Percentiles rank a stretch among this genome's conserved stretches.
phyloP scores from a whole-genome alignment of 306 rosid species.

The Carpinus viminea region DNA sequence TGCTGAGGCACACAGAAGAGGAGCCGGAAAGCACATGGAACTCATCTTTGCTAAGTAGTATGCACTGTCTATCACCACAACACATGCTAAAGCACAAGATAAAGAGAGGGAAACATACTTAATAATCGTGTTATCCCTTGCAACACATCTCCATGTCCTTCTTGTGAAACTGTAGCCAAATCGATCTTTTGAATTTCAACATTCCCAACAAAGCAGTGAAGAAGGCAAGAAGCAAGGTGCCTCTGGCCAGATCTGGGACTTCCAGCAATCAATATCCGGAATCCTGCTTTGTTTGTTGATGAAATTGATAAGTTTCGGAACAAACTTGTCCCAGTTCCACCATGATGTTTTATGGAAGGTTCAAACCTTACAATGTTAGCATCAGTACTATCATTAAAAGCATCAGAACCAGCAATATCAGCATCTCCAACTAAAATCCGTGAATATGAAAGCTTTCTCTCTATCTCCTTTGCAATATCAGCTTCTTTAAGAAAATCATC shows the following conservation, averaged over 20 bases:
- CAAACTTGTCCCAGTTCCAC: conserved; percentile 40
- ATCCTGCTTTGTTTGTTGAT: conserved; percentile 55
- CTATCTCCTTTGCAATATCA: conserved; percentile 57
- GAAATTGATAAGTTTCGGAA: conserved; percentile 37
- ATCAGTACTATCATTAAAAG: conserved; percentile 33
- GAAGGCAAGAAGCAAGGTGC: conserved; percentile 93
- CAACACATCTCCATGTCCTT: conserved; percentile 84
- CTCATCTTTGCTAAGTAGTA: conserved; percentile 8
- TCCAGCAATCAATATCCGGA: conserved; percentile 78
- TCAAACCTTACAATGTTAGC: conserved; percentile 21
- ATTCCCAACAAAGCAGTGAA: conserved; percentile 79
- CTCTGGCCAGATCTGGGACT: conserved; percentile 82
- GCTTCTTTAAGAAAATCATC: conserved; percentile 62
- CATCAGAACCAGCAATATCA: conserved; percentile 40
- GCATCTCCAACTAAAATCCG: conserved; percentile 60
- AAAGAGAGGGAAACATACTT: conserved; percentile 50
- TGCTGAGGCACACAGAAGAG: neutral
- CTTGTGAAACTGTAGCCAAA: conserved; percentile 91
- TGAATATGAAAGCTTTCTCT: conserved; percentile 55
- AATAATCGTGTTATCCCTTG: conserved; percentile 83
- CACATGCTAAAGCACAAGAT: conserved; percentile 22
- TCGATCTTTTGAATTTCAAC: conserved; percentile 78
- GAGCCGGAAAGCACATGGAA: conserved; percentile 18
- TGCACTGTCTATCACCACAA: neutral
- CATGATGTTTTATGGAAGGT: conserved; percentile 39